These are phyloP conservation scores for Penicillium herquei DNA, from an alignment of 495 filamentous ascomycete genomes.

Conservation along the genomic window DNA sequence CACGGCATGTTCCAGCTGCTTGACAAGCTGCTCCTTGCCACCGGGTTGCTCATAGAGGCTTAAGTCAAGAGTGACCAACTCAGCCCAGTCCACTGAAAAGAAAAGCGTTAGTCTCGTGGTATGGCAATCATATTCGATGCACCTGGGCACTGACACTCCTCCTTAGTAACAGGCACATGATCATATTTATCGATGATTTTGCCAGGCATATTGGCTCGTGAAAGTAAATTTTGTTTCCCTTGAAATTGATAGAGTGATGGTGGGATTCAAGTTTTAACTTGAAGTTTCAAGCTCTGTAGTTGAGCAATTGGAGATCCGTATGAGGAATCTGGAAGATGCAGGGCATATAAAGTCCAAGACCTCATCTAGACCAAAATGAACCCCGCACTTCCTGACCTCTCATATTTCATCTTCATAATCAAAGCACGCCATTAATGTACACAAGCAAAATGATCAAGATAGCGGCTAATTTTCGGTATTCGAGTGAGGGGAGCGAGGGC, in stretches of 20 bases:
- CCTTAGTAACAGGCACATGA: conserved; percentile 48
- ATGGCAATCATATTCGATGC: not conserved
- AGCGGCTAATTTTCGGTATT: not conserved
- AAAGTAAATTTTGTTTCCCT: too few species aligned
- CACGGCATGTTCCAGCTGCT: conserved; percentile 57
- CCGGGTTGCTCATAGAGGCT: conserved; percentile 48
- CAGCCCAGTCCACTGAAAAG: conserved; percentile 57
- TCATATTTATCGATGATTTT: conserved; percentile 45
- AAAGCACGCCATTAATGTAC: conserved; percentile 1
- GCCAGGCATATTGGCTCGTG: conserved; percentile 35
- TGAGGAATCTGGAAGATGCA: not conserved
- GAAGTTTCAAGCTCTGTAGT: not conserved
- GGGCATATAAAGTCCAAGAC: not conserved
- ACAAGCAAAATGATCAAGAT: not conserved
- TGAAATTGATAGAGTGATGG: too few species aligned
- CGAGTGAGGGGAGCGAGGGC: not conserved
- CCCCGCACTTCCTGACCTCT: conserved; percentile 3
- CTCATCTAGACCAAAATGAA: not conserved
- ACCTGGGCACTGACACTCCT: conserved; percentile 43
- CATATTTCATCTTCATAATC: not conserved
- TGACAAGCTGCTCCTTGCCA: conserved; percentile 53
- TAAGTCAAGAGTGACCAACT: conserved; percentile 56
- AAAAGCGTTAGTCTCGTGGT: not conserved
- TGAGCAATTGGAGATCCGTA: not conserved
- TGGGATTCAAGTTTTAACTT: too few species aligned